Evolutionary conservation across 2,329 filamentous ascomycete species (phyloP).

Genomic region (Colletotrichum tamarilloi): DNA sequence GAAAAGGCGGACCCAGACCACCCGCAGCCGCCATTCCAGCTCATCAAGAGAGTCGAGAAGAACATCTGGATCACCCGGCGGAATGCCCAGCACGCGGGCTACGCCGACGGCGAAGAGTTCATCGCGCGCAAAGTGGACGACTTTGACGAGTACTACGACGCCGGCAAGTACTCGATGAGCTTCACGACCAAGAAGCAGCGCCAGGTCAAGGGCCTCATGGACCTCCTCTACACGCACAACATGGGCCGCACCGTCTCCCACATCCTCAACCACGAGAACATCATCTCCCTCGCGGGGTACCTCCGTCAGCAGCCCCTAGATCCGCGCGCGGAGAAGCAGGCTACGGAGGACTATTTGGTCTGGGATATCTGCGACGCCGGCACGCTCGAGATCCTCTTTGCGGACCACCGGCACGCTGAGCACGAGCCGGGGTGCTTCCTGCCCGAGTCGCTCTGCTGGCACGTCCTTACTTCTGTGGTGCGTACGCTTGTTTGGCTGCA

Average conservation of each 20-base stretch:
- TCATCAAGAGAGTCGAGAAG: conserved; percentile 43
- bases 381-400: conserved; percentile 56
- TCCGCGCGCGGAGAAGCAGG: conserved; percentile 16
- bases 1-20: conserved; percentile 18
- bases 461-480: conserved; percentile 60
- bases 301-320: conserved; percentile 41
- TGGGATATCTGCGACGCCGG: conserved; percentile 66
- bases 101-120: conserved; percentile 43
- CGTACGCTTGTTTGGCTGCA: conserved; percentile 65
- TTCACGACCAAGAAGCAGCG: conserved; percentile 37
- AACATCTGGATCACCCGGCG: conserved; percentile 47
- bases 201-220: conserved; percentile 39
- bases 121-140: conserved; percentile 44
- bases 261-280: conserved; percentile 62
- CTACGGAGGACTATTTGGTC: conserved; percentile 50
- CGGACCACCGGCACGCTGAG: conserved; percentile 37
- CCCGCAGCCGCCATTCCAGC: conserved; percentile 40
- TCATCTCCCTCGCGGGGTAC: conserved; percentile 56
- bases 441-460: conserved; percentile 67
- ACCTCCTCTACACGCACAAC: conserved; percentile 43
- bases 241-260: conserved; percentile 44
- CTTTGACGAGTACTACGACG: conserved; percentile 30
- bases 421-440: conserved; percentile 47
- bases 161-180: conserved; percentile 11
- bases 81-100: conserved; percentile 37